Base-by-base conservation (phyloP, 495 filamentous ascomycete species). In the Recurvomyces mirabilis region DNA sequence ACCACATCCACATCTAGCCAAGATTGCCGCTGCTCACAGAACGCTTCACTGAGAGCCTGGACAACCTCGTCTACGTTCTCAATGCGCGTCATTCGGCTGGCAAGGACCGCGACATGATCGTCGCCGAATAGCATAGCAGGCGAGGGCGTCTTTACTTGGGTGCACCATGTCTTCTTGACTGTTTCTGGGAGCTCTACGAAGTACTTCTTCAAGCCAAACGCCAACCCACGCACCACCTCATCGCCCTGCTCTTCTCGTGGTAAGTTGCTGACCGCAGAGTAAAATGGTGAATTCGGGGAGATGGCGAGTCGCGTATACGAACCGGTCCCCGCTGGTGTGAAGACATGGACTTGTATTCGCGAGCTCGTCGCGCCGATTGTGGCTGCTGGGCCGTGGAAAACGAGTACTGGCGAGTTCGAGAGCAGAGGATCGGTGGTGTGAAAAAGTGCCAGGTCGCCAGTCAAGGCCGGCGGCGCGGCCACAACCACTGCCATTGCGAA, bases 281-380 rank as follows among this genome's bases (percentile, higher is more conserved):
- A 98, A 48, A 93, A 77, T n/a, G 91, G 79, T n/a, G 89, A 93
- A 44, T 79, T 88, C 18, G 88, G 89, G 18, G 91, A 91, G 41
- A 95, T 77, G 11, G 85, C 89, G 51, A 98, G 75, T 52, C 91
- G 85, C 47, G 84, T 78, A 60, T 87, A 96, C 41, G 81, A 84
- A 49, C 82, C 78, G 43, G 89, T 81, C 38, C 91, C 91, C 34
- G 85, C 89, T 2, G 84, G 75, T 41, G 82, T 82, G 68, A 89
- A 84, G 62, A 96, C 72, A 64, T 95, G 87, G 46, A 86, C 76
- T 67, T 95, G 89, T 49, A 95, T 86, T 49, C 89, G 81, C 34
- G 86, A 91, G 63, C 78, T 88, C 65, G 81, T 91, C 46, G 81
- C 75, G 31, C 82, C 89, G 39, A 81, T 80, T 67, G 87, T 88